Conservation (phyloP, 257 asterid genomes). For the Verbascum thapsus region DNA sequence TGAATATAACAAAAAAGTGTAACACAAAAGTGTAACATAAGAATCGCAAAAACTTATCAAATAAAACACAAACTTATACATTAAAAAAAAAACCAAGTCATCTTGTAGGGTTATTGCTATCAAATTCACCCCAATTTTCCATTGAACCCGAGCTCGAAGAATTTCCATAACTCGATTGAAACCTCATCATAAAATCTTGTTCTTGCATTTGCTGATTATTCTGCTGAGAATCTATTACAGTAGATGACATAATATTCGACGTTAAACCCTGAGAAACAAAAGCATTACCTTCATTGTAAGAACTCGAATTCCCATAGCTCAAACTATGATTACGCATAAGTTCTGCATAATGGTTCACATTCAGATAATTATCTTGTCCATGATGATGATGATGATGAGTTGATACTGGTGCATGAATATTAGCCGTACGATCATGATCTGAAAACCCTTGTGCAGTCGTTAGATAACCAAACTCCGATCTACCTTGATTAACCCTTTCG, state of each 20-base stretch:
- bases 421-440: conserved; percentile 2
- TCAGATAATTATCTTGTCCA: conserved; percentile 25
- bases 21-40: too few species aligned
- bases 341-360: conserved; percentile 42
- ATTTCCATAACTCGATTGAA: conserved; percentile 34
- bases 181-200: conserved; percentile 36
- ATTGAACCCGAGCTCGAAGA: conserved; percentile 34
- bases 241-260: conserved; percentile 26
- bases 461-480: conserved; percentile 34
- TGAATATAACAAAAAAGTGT: too few species aligned
- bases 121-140: conserved; percentile 44
- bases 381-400: conserved; percentile 7
- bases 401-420: neutral
- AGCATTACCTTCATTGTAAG: conserved; percentile 30
- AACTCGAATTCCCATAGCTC: conserved; percentile 23
- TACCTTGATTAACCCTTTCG: conserved; percentile 71
- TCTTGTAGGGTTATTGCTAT: conserved; percentile 31
- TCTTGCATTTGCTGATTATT: conserved; percentile 34
- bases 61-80: conserved; percentile 8
- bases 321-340: conserved; percentile 26
- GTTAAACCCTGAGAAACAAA: conserved; percentile 35
- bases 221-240: conserved; percentile 19
- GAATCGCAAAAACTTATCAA: too few species aligned
- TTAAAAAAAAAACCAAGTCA: conserved; percentile 26
- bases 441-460: conserved; percentile 32